Base-by-base conservation (phyloP, 1,284 basidiomycete genomes). In the Heliocybe sulcata region DNA sequence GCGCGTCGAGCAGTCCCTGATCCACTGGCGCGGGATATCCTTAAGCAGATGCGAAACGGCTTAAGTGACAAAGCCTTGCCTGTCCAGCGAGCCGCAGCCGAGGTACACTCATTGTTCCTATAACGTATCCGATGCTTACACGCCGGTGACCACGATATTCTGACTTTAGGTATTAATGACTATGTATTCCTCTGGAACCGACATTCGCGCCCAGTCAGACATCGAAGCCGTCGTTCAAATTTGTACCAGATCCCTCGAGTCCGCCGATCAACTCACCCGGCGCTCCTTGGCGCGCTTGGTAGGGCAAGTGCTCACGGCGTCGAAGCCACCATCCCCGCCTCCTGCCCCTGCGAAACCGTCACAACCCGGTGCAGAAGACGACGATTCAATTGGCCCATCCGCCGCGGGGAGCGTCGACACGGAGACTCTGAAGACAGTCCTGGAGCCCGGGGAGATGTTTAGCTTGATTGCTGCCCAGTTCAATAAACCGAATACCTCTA, bases 1-100 rank as follows among this genome's bases (percentile, higher is more conserved):
- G 92, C 92, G 0, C 92, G 88, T 55, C 85, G 87, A 56, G 92
- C 92, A 0, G 76, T 98, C 0, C 83, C 90, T 1, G 95, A 99
- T 59, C 74, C 83, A 16, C 73, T 83, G 1, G 72, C 81, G 56
- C 94, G 86, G 67, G 97, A 99, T 61, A 79, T 96, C 45, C 65
- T 92, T 56, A 98, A 97, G 69, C 82, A 90, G 57, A 86, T 93
- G 71, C 85, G 82, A 61, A 75, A 79, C 29, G 83, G 81, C 0
- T 74, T 99, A 1, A 77, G 78, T 1, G 96, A 99, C 69, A 94
- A 93, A 70, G 86, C 88, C 4, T 77, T 94, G 8, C 82, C 93
- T 2, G 80, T 99, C 12, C 92, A 98, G 65, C 83, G 95, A 26
- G 93, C 83, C 2, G 87, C 86, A 16, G 83, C 92, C 26, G 86